These are phyloP conservation scores for Zygosaccharomyces lentus DNA, from an alignment of 805 yeast species.

Conservation along the genomic window DNA sequence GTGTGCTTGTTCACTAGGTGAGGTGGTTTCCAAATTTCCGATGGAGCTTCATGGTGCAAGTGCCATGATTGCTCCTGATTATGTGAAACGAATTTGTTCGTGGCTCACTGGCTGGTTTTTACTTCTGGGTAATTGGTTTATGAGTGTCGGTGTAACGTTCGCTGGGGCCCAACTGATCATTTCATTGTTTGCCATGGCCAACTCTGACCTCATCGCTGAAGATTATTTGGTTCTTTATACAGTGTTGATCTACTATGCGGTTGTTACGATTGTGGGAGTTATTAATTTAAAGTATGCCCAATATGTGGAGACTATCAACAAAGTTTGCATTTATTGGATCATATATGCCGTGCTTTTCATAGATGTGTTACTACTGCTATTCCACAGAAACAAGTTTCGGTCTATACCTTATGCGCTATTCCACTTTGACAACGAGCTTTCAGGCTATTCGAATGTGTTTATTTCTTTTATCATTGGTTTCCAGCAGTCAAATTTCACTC, in stretches of 20 bases:
- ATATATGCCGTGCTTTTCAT: slow-evolving; percentile 64
- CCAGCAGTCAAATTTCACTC: slow-evolving; percentile 72
- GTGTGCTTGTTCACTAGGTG: slow-evolving; percentile 70
- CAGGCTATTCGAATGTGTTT: slow-evolving; percentile 65
- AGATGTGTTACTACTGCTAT: slow-evolving; percentile 54
- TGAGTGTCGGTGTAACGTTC: slow-evolving; percentile 67
- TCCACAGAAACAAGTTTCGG: slow-evolving; percentile 54
- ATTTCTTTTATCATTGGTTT: slow-evolving; percentile 73
- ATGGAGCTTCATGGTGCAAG: slow-evolving; percentile 75
- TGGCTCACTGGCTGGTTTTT: slow-evolving; percentile 81
- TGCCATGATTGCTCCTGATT: slow-evolving; percentile 59
- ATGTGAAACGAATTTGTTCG: slow-evolving; percentile 53
- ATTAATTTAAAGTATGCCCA: slow-evolving; percentile 59
- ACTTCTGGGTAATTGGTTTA: slow-evolving; percentile 72
- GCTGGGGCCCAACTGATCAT: slow-evolving; percentile 73
- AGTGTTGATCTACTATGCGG: slow-evolving; percentile 50
- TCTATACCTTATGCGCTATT: slow-evolving; percentile 57
- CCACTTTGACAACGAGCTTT: slow-evolving; percentile 62
- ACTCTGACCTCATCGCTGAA: slow-evolving; percentile 47
- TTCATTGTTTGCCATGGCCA: slow-evolving; percentile 59
- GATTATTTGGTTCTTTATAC: slow-evolving; percentile 51
- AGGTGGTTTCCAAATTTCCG: slow-evolving; percentile 72
- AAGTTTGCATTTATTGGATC: slow-evolving; percentile 71
- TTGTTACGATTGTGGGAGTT: slow-evolving; percentile 57
- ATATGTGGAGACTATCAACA: slow-evolving; percentile 59